Conservation (phyloP, 2,329 filamentous ascomycete species). For the Claviceps citrina region DNA sequence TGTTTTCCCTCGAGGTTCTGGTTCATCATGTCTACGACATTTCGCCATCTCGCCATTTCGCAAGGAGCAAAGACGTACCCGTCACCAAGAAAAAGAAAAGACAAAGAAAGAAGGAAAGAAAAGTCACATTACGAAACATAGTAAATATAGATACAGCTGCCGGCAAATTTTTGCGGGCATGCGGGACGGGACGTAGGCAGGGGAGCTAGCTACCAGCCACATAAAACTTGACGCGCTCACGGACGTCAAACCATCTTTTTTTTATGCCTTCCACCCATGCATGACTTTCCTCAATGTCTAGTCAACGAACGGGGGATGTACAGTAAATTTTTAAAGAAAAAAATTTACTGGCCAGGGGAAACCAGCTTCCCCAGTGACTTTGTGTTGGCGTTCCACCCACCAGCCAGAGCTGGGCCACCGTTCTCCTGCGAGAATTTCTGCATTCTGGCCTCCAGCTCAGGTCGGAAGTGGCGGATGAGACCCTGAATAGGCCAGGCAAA, state of each 20-base stretch:
- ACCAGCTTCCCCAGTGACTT: conserved; percentile 67
- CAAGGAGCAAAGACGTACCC: neutral
- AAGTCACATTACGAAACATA: conserved; percentile 2
- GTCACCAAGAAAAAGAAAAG: too few species aligned
- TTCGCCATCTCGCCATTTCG: neutral
- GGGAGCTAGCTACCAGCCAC: neutral
- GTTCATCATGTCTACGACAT: too few species aligned
- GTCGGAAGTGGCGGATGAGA: conserved; percentile 93
- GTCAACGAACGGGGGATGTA: conserved; percentile 5
- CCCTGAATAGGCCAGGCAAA: conserved; percentile 98
- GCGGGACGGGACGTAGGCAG: too few species aligned
- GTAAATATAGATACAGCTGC: conserved; percentile 5
- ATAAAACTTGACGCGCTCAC: neutral
- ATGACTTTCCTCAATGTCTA: neutral
- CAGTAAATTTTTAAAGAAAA: conserved; percentile 7
- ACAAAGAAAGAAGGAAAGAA: too few species aligned
- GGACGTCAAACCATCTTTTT: too few species aligned
- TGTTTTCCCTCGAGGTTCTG: too few species aligned
- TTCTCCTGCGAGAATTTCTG: conserved; percentile 58
- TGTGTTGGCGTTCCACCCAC: conserved; percentile 71
- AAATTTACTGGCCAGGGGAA: conserved; percentile 83
- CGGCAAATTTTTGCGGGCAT: neutral
- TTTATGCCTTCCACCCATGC: neutral
- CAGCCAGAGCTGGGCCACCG: conserved; percentile 63
- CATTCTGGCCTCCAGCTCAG: conserved; percentile 86